Conservation (phyloP, 2,329 filamentous ascomycete species). For the Proliferodiscus dingleyae region DNA sequence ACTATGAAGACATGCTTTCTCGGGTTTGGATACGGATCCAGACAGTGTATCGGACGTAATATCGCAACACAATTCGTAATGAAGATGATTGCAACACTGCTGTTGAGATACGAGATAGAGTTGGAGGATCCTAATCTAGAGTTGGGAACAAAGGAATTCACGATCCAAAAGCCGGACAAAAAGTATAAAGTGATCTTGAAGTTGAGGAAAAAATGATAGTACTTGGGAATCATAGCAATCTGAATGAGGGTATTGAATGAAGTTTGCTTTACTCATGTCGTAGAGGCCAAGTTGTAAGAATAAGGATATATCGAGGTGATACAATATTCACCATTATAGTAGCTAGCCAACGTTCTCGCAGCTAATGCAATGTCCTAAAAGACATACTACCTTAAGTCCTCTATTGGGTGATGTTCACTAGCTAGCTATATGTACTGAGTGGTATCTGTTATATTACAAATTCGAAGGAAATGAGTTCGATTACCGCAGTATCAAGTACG, state of each 20-base stretch:
- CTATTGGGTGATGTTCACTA: too few species aligned
- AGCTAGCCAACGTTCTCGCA: too few species aligned
- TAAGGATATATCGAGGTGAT: too few species aligned
- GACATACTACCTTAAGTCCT: too few species aligned
- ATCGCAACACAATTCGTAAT: slow-evolving; percentile 13
- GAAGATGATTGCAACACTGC: slow-evolving; percentile 13
- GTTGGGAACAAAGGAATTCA: slow-evolving; percentile 13
- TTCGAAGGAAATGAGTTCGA: neutral
- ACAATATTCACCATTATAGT: too few species aligned
- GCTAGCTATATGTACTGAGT: neutral
- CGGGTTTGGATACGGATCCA: slow-evolving; percentile 10
- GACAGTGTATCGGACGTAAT: slow-evolving; percentile 14
- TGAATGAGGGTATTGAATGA: neutral
- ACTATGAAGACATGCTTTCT: slow-evolving; percentile 16
- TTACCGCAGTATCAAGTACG: neutral
- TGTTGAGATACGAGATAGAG: slow-evolving; percentile 11
- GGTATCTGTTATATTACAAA: neutral
- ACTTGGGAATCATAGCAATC: neutral
- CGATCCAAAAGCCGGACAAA: slow-evolving; percentile 12
- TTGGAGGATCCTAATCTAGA: slow-evolving; percentile 10
- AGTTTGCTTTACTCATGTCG: too few species aligned
- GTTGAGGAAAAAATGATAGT: neutral
- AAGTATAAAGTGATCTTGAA: slow-evolving; percentile 10
- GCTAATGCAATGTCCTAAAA: too few species aligned
- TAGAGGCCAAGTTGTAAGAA: too few species aligned